These are phyloP conservation scores for Suillus sp. DNA, from an alignment of 768 basidiomycete species.

Conservation along the genomic window DNA sequence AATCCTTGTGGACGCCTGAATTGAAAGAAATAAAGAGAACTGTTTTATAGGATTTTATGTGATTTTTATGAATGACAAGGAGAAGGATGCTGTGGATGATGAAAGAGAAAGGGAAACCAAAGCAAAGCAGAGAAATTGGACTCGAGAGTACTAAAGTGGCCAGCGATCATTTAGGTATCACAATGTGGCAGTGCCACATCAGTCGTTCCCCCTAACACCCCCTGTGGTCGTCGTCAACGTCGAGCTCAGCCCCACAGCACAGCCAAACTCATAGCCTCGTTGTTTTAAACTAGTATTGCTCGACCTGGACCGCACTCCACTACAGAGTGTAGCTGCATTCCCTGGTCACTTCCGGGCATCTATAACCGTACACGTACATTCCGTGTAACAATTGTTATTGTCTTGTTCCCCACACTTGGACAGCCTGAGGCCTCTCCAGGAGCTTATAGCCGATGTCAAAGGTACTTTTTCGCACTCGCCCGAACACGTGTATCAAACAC, in stretches of 20 bases:
- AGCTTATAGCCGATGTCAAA: conserved; percentile 39
- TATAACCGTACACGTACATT: not conserved
- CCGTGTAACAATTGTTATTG: not conserved
- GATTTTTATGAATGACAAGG: conserved; percentile 15
- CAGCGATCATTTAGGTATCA: not conserved
- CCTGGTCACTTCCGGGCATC: not conserved
- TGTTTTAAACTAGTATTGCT: not conserved
- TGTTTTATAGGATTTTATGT: conserved; percentile 15
- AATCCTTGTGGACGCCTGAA: conserved; percentile 12
- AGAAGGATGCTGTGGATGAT: conserved; percentile 18
- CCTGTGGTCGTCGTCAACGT: not conserved
- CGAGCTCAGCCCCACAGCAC: conserved; percentile 1
- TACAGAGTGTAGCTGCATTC: not conserved
- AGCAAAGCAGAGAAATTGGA: conserved; percentile 27
- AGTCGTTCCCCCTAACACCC: conserved; percentile 4
- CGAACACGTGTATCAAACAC: conserved; percentile 85
- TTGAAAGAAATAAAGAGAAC: conserved; percentile 20
- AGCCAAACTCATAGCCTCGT: conserved; percentile 1
- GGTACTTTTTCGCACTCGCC: conserved; percentile 82
- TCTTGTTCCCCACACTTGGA: conserved; percentile 2
- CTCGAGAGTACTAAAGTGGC: conserved; percentile 27
- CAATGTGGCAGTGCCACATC: conserved; percentile 12
- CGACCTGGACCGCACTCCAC: not conserved
- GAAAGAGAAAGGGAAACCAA: conserved; percentile 29
- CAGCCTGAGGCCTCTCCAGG: not conserved